phyloP scores from a whole-genome alignment of 306 rosid species.

The apple (Malus domestica) region ASM211411v1 NC_041805.1:9923501-9924000 shows the following conservation, averaged over 20 bases:
- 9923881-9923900: background rate
- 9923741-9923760: background rate
- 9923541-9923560: background rate
- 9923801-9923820: too few relatives aligned
- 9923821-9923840: rapidly evolving
- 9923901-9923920: background rate
- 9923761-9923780: constrained; percentile 7
- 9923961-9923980: background rate
- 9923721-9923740: background rate
- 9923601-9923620: background rate
- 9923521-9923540: constrained; percentile 10
- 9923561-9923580: background rate
- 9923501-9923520: background rate
- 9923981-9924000: constrained; percentile 8
- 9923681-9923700: constrained; percentile 3
- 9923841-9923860: too few relatives aligned
- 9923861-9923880: rapidly evolving
- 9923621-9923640: constrained; percentile 10
- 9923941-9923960: constrained; percentile 7
- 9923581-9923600: constrained; percentile 5
- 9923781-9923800: background rate
- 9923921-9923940: background rate
- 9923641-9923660: constrained; percentile 11
- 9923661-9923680: background rate
- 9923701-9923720: background rate